phyloP scores from a whole-genome alignment of 768 basidiomycete species.

The Boletus vermiculosoides region DNA sequence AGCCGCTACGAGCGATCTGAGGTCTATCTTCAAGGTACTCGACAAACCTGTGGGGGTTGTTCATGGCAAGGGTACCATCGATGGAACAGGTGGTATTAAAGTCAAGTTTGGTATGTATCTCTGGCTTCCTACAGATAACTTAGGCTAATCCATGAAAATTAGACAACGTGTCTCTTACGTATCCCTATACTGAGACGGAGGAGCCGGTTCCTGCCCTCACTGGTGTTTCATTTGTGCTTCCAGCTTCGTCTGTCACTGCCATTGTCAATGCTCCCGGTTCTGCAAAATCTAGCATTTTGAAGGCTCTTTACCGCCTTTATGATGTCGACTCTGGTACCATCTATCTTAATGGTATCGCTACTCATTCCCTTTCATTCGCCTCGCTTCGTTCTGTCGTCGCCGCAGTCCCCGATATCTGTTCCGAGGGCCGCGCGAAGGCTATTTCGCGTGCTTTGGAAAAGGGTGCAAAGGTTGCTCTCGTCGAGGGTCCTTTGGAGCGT shows the following conservation, averaged over 20 bases:
- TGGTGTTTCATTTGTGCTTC: slow-evolving; percentile 83
- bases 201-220: slow-evolving; percentile 57
- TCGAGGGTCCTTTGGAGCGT: slow-evolving; percentile 27
- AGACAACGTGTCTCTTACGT: slow-evolving; percentile 88
- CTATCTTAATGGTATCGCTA: slow-evolving; percentile 82
- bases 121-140: background rate
- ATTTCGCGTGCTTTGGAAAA: slow-evolving; percentile 26
- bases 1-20: slow-evolving; percentile 72
- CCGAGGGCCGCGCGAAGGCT: slow-evolving; percentile 23
- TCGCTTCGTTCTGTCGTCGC: slow-evolving; percentile 81
- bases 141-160: background rate
- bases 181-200: slow-evolving; percentile 55
- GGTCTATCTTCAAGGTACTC: slow-evolving; percentile 75
- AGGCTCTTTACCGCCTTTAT: slow-evolving; percentile 91
- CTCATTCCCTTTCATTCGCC: slow-evolving; percentile 81
- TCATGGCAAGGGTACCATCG: slow-evolving; percentile 73
- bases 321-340: slow-evolving; percentile 82
- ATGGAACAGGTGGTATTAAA: slow-evolving; percentile 69
- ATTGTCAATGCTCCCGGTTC: slow-evolving; percentile 83
- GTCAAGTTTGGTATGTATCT: slow-evolving; percentile 77
- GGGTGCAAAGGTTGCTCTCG: slow-evolving; percentile 25
- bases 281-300: slow-evolving; percentile 81
- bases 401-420: slow-evolving; percentile 81
- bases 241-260: slow-evolving; percentile 84
- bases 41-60: slow-evolving; percentile 82